phyloP scores from a whole-genome alignment of 306 rosid species.

The Fragaria iinumae region DNA sequence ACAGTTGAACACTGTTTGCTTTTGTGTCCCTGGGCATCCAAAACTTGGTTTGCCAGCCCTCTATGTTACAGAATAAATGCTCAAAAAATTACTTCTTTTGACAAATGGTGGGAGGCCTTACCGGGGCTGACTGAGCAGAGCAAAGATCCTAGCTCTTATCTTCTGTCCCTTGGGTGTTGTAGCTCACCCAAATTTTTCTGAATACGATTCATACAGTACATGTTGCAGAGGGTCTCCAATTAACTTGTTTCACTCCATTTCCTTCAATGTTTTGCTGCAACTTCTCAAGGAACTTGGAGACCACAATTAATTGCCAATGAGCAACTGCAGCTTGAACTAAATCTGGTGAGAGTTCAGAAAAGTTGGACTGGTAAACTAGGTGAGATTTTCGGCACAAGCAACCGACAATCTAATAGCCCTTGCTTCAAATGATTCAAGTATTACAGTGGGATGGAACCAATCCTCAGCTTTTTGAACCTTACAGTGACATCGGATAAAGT shows the following conservation, averaged over 20 bases:
- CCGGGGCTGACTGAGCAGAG: too few species aligned
- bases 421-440: conserved; percentile 78
- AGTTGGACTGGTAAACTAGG: conserved; percentile 61
- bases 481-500: conserved; percentile 49
- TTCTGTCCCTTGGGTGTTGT: too few species aligned
- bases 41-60: too few species aligned
- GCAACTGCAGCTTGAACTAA: conserved; percentile 77
- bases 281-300: conserved; percentile 87
- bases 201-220: conserved; percentile 71
- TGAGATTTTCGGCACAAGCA: conserved; percentile 62
- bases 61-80: too few species aligned
- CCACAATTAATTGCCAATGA: conserved; percentile 79
- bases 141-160: too few species aligned
- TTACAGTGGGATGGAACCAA: conserved; percentile 62
- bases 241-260: conserved; percentile 71
- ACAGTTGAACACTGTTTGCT: too few species aligned
- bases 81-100: too few species aligned
- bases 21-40: too few species aligned
- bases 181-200: conserved; percentile 79
- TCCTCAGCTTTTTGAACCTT: conserved; percentile 67
- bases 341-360: conserved; percentile 69
- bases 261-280: conserved; percentile 73
- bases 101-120: too few species aligned
- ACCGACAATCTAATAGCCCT: conserved; percentile 75
- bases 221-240: conserved; percentile 55